Evolutionary conservation across 73 alveolate species (phyloP), one percentile per base, ranked within the genome.

Genomic region (Paraurostyla sp.): DNA sequence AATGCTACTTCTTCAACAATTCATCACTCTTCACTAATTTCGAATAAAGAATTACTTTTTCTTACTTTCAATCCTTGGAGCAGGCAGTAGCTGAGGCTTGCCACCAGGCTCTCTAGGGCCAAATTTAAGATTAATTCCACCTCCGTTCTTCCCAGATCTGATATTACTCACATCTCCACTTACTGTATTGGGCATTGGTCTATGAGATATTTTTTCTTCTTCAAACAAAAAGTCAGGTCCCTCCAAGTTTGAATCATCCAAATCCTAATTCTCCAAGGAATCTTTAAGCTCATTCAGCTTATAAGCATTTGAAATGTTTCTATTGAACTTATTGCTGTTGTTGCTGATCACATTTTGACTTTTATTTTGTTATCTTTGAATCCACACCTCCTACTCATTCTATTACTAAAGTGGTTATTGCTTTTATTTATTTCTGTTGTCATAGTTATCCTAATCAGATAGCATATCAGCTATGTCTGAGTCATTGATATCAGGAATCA

Each of bases 11-110:
- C 18, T 33, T 78, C 43, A 54, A 27, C 6, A 78, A 0, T 1
- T 78, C 89, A 32, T 36, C 41, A 0, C 63, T 1, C 52, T 78
- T 78, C 54, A 51, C 89, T 78, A 78, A n/a, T 30, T 1, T 52
- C 22, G 20, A 4, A n/a, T 9, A 49, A 51, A 3, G 15, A 22
- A 33, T 32, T 50, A 51, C n/a, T 9, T 13, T 9, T 11, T 2
- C 46, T 78, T 78, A 78, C 89, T 7, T 20, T 78, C 89, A 30
- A 78, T 78, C 29, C 23, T 25, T 7, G 43, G 45, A 15, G 63
- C 9, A 16, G 80, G 80, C 7, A 3, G 9, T 11, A 78, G 22
- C 29, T 1, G 22, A 2, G 25, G 9, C 45, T 54, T 78, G 38
- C 89, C 80, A 13, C 60, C 86, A 16, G 65, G 33, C n/a, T 69